These are phyloP conservation scores for Isatis lusitanica DNA, from an alignment of 441 rosid species.

Conservation along the genomic window DNA sequence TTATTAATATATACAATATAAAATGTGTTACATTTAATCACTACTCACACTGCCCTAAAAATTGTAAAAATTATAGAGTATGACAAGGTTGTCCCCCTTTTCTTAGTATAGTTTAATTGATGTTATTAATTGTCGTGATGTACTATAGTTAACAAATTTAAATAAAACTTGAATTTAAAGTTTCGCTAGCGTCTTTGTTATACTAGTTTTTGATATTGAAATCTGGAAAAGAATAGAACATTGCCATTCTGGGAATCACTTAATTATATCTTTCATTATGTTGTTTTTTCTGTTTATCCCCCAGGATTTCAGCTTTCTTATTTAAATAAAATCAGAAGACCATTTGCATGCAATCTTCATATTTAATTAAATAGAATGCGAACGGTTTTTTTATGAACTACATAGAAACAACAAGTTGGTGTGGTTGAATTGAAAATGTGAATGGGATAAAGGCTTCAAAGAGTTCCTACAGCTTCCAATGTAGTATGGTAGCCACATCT, in stretches of 20 bases:
- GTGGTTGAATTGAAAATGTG: slow-evolving; percentile 6
- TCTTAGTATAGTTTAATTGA: slow-evolving; percentile 15
- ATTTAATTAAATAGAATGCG: slow-evolving; percentile 6
- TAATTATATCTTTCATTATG: not conserved
- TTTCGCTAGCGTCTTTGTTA: not conserved
- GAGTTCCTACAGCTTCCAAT: slow-evolving; percentile 44
- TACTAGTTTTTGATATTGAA: no score
- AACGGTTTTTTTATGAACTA: slow-evolving; percentile 2
- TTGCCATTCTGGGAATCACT: not conserved
- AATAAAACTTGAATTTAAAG: not conserved
- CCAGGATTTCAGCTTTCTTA: not conserved
- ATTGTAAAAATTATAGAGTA: slow-evolving; percentile 25
- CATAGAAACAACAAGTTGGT: slow-evolving; percentile 24
- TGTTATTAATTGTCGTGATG: slow-evolving; percentile 5
- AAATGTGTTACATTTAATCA: not conserved
- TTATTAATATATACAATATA: no score
- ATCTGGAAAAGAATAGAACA: not conserved
- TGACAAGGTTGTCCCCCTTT: slow-evolving; percentile 37
- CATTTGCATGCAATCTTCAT: slow-evolving; percentile 10
- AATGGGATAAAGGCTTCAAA: slow-evolving; percentile 33
- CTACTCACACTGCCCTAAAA: slow-evolving; percentile 29
- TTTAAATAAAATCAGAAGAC: not conserved
- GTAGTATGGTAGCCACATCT: slow-evolving; percentile 48
- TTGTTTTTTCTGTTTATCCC: not conserved
- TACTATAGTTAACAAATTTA: not conserved